Conservation (phyloP, 208 protist genomes). For the Naegleria lovaniensis region DNA sequence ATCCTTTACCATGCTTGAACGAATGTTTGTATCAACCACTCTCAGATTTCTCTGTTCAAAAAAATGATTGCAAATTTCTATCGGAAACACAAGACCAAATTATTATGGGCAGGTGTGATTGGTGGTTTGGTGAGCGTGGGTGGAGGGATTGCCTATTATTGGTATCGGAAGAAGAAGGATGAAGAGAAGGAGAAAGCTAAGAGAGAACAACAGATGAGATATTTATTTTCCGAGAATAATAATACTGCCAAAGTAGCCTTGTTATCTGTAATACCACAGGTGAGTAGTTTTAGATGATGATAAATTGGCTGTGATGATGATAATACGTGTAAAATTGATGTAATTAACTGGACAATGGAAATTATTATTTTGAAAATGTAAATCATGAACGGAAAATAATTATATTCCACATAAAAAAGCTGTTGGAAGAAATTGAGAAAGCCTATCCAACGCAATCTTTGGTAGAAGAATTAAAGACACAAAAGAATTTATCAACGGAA, state of each 20-base stretch:
- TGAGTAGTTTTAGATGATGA: background rate
- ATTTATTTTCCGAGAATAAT: background rate
- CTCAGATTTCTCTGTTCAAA: too few relatives aligned
- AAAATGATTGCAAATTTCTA: background rate
- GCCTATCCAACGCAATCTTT: background rate
- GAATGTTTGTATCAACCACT: too few relatives aligned
- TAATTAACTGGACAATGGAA: too few relatives aligned
- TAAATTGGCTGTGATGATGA: background rate
- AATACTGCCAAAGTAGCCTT: background rate
- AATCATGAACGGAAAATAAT: background rate
- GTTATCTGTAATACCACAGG: background rate
- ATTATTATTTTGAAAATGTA: too few relatives aligned
- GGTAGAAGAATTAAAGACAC: background rate
- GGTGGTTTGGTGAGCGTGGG: background rate
- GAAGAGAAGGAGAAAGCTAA: background rate
- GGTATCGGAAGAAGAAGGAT: background rate
- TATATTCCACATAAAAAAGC: background rate
- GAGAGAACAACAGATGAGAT: conserved; percentile 8
- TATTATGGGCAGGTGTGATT: background rate
- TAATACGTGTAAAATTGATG: too few relatives aligned
- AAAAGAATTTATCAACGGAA: background rate
- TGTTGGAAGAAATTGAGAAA: background rate
- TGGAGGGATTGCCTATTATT: background rate
- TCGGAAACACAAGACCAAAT: background rate
- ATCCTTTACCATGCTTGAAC: too few relatives aligned